Percentiles rank a stretch among this genome's conserved stretches.
Conservation (phyloP, 192 early-diverging fungal species). For the Backusella mclennaniae region DNA sequence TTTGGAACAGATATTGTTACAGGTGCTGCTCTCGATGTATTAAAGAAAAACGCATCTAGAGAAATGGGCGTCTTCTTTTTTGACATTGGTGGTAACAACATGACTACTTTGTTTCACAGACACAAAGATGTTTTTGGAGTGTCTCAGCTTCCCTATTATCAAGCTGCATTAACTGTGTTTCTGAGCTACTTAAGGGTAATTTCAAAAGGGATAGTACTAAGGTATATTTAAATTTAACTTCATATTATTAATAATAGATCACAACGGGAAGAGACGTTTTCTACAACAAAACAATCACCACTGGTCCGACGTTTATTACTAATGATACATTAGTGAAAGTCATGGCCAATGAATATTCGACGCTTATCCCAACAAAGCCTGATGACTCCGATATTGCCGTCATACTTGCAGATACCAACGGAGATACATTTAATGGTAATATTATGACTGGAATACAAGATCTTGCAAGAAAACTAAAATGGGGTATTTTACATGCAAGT, state of each 20-base stretch:
- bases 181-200: slow-evolving; percentile 19
- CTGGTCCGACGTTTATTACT: slow-evolving; percentile 22
- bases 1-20: neutral
- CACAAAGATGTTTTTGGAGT: slow-evolving; percentile 1
- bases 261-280: slow-evolving; percentile 9
- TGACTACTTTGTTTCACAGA: slow-evolving; percentile 11
- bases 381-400: neutral
- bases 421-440: slow-evolving; percentile 13
- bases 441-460: slow-evolving; percentile 15
- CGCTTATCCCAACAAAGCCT: neutral
- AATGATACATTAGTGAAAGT: neutral
- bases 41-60: neutral
- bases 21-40: neutral
- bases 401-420: neutral
- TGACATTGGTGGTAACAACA: slow-evolving; percentile 15
- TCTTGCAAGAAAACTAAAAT: slow-evolving; percentile 10
- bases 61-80: neutral
- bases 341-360: neutral
- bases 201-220: neutral
- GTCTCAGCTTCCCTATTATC: slow-evolving; percentile 27
- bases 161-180: slow-evolving; percentile 19
- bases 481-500: slow-evolving; percentile 3
- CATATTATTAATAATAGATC: neutral
- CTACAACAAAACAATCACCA: slow-evolving; percentile 16
- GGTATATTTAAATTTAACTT: neutral